Evolutionary conservation across 805 yeast species (phyloP), one percentile per base, ranked within the genome.

Genomic region (Wickerhamiella kurtzmanii): DNA sequence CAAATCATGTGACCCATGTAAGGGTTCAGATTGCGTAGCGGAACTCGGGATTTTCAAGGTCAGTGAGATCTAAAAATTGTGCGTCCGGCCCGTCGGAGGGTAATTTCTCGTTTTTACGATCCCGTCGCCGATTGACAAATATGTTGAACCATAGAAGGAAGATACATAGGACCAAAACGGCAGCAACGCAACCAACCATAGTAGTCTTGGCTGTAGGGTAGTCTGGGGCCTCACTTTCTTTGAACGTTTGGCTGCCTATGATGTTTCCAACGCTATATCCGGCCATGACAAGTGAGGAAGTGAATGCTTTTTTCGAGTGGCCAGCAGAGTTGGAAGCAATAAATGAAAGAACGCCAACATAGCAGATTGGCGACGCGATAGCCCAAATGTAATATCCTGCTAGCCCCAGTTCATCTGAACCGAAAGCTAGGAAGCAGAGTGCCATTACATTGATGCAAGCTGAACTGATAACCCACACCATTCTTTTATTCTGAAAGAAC

Each of bases 201-300:
- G 61, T 76, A 69, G 28, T 77, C 71, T 35, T 81, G 73, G 53
- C 78, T 69, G 70, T 76, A 67, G 38, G 62, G 57, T 80, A 82
- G 38, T 61, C 56, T 5, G 86, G 86, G 6, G 76, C 80, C 48
- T 79, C 75, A 2, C 60, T 53, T 0, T 72, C 63, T 47, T 67
- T 70, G 64, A 81, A 82, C 16, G 82, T 71, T 62, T 80, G 87
- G 3, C 89, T 86, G 2, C 88, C 89, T 48, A 80, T 72, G 40
- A 81, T 64, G 60, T 80, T 78, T n/a, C 85, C 83, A 41, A 77
- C 73, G 37, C 84, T 76, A 59, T 79, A 82, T 2, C 77, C 80
- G 48, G 81, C 70, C 61, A 81, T 68, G 44, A 72, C 72, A 32
- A 77, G 60, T 4, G 80, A 79, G 44, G 77, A 74, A 18, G 75